phyloP scores from a whole-genome alignment of 148 eudicot genomes.

The Dysphania ambrosioides region DNA sequence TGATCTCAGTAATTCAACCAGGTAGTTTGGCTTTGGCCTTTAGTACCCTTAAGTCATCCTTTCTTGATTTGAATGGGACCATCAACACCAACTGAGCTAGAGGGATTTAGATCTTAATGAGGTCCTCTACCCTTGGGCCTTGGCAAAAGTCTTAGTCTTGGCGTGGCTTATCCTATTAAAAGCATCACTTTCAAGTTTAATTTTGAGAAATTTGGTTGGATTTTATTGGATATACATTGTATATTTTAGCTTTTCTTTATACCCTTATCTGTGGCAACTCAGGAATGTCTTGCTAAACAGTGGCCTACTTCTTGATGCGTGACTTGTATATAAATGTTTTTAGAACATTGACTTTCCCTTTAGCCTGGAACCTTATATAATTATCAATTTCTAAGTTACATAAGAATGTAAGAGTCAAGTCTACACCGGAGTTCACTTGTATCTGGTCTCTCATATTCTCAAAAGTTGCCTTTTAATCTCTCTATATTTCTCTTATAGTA shows the following conservation, averaged over 20 bases:
- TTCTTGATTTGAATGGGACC: neutral
- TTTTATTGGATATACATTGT: neutral
- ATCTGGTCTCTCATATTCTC: neutral
- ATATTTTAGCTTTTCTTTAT: neutral
- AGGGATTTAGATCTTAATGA: neutral
- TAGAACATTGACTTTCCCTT: too few species aligned
- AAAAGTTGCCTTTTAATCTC: slow-evolving; percentile 1
- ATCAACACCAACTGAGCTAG: neutral
- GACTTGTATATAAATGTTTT: neutral
- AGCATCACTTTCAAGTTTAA: neutral
- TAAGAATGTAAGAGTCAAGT: too few species aligned
- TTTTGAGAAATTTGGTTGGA: neutral
- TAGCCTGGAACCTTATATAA: too few species aligned
- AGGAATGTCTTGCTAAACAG: neutral
- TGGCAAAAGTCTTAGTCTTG: neutral
- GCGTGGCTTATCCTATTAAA: neutral
- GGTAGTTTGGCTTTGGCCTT: neutral
- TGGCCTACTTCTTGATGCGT: neutral
- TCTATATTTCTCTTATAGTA: neutral
- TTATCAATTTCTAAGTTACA: too few species aligned
- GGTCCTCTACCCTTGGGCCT: neutral
- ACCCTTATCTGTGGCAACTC: too few species aligned
- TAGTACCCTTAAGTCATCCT: neutral
- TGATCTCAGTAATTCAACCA: neutral
- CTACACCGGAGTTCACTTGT: too few species aligned